Base-by-base conservation (phyloP, 805 yeast genomes). In the Candida khao-thaluensis region DNA sequence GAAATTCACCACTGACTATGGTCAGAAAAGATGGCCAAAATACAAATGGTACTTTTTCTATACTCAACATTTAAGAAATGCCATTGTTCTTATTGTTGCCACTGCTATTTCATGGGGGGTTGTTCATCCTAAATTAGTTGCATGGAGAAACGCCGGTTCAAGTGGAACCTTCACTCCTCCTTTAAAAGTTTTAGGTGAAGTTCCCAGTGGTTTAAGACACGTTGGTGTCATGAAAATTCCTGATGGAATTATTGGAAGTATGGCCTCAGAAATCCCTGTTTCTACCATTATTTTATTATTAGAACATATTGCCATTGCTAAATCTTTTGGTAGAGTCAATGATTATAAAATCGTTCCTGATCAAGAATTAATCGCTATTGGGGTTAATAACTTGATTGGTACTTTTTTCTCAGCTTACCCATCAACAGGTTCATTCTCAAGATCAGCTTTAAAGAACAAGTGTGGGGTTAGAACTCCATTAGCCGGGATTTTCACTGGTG, bases 401-500 rank as follows among this genome's bases (percentile, higher is more conserved):
- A 87, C 95, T 15, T 87, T 89, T 57, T 90, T 90, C 76, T 75
- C 79, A 54, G 96, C 97, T 6, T 90, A 90, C 60, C 97, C 97
- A 7, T 89, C 95, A 6, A 90, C 97, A 4, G 97, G 97, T 32
- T 90, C 97, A 1, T 90, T 90, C 62, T 85, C 95, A 14, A 82
- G 97, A 70, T 85, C 96, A 31, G 97, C 97, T 6, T 74, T 90
- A 53, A 90, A 91, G 66, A 82, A 95, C 37, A 90, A 90, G 65
- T 90, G 96, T 74, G 95, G 95, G 59, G 97, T 90, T 32, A 78
- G 89, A 57, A 90, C 97, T 15, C 97, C 97, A 24, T 69, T 90
- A 44, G 95, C 96, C 31, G 96, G 96, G 66, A 73, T 88, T 29
- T 85, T 81, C 62, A 85, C 96, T 9, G 97, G 96, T 57, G 78